Evolutionary conservation across 2,329 filamentous ascomycete species (phyloP).

Genomic region (Xylaria sp.): DNA sequence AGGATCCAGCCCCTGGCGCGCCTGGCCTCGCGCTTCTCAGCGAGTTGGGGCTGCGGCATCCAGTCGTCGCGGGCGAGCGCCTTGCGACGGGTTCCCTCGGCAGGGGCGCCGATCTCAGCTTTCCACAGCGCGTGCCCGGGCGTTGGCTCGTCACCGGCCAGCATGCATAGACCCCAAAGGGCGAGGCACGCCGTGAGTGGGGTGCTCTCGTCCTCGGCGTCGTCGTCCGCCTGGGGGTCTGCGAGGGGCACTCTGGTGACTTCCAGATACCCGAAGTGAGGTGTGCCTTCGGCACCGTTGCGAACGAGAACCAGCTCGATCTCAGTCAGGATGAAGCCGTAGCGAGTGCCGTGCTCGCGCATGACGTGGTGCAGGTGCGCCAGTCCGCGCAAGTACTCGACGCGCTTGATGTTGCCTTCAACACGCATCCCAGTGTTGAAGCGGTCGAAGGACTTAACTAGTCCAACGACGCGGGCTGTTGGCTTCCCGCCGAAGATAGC

Average conservation of each 20-base stretch:
- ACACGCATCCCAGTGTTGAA: conserved; percentile 96
- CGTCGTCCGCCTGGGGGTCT: conserved; percentile 41
- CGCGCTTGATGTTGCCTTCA: conserved; percentile 81
- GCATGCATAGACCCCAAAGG: conserved; percentile 78
- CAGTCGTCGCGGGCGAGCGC: conserved; percentile 72
- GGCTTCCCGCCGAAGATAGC: conserved; percentile 55
- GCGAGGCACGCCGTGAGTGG: conserved; percentile 74
- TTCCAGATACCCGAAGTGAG: conserved; percentile 89
- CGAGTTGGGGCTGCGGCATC: conserved; percentile 76
- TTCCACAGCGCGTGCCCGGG: conserved; percentile 68
- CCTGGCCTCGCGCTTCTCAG: conserved; percentile 79
- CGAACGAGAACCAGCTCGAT: conserved; percentile 93
- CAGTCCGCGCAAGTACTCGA: conserved; percentile 87
- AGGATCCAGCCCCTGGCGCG: conserved; percentile 74
- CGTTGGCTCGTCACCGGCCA: conserved; percentile 65
- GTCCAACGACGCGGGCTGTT: conserved; percentile 57
- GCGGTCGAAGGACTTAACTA: conserved; percentile 90
- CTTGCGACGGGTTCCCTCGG: conserved; percentile 73
- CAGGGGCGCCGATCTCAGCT: conserved; percentile 75
- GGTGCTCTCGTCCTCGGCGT: conserved; percentile 41
- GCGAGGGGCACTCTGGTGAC: conserved; percentile 66
- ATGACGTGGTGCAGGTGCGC: conserved; percentile 87
- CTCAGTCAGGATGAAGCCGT: conserved; percentile 95
- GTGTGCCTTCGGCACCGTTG: conserved; percentile 72
- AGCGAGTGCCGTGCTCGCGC: conserved; percentile 91